A percentile compares a stretch with the other conserved stretches of the same genome.
These are phyloP conservation scores for Violaceomyces palustris DNA, from an alignment of 1,284 basidiomycete species.

Conservation along the genomic window DNA sequence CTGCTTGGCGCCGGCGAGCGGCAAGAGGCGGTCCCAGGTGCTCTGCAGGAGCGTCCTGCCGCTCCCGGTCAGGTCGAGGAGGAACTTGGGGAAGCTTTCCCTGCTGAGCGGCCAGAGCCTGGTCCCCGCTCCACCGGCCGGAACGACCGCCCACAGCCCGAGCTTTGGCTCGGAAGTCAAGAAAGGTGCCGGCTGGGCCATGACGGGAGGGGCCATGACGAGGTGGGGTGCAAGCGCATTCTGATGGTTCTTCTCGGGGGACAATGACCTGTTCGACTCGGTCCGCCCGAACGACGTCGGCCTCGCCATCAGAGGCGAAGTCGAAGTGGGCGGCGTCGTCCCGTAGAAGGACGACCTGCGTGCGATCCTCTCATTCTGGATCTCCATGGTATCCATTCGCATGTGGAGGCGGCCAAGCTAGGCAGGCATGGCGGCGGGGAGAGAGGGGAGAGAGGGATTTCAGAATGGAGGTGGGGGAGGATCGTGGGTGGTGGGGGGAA, in stretches of 20 bases:
- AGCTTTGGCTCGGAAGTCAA: slow-evolving; percentile 44
- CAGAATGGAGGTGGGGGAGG: neutral
- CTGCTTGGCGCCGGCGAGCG: slow-evolving; percentile 33
- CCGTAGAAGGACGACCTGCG: slow-evolving; percentile 24
- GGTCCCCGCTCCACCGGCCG: slow-evolving; percentile 49
- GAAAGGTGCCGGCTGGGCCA: slow-evolving; percentile 30
- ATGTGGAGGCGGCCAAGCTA: slow-evolving; percentile 35
- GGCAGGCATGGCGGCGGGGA: neutral
- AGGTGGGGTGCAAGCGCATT: slow-evolving; percentile 22
- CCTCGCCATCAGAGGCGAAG: slow-evolving; percentile 18
- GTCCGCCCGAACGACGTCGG: slow-evolving; percentile 16
- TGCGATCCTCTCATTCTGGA: slow-evolving; percentile 10
- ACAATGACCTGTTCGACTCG: slow-evolving; percentile 18
- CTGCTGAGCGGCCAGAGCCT: slow-evolving; percentile 50
- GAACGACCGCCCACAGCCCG: slow-evolving; percentile 49
- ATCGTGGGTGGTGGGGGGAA: neutral
- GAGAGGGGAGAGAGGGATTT: neutral
- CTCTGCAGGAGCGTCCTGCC: slow-evolving; percentile 45
- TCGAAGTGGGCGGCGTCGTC: slow-evolving; percentile 9
- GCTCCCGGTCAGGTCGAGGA: slow-evolving; percentile 46
- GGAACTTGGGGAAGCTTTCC: slow-evolving; percentile 48
- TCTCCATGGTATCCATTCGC: slow-evolving; percentile 38
- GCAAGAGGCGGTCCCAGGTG: slow-evolving; percentile 48
- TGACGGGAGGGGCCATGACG: slow-evolving; percentile 9
- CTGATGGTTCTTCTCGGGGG: slow-evolving; percentile 25